A percentile compares a stretch with the other conserved stretches of the same genome.
phyloP scores from a whole-genome alignment of 352 stramenopile species.

The Phytophthora quininea region DNA sequence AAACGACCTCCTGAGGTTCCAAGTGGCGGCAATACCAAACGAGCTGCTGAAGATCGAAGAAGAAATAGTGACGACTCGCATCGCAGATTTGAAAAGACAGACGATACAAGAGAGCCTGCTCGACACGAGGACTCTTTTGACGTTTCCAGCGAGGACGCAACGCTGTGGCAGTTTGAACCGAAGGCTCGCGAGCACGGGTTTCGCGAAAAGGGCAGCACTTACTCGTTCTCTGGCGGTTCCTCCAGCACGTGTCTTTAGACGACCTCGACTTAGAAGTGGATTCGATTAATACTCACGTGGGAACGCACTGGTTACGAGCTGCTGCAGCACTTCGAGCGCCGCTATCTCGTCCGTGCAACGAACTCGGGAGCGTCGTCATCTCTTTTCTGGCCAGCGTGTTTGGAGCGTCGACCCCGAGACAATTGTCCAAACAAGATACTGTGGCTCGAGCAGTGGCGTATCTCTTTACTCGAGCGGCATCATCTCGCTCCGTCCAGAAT shows the following conservation, averaged over 20 bases:
- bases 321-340: slow-evolving; percentile 9
- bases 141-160: too few species aligned
- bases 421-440: neutral
- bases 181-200: slow-evolving; percentile 2
- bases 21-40: neutral
- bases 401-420: neutral
- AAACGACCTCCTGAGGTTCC: too few species aligned
- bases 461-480: slow-evolving; percentile 24
- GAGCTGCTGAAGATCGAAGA: slow-evolving; percentile 4
- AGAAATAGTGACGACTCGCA: too few species aligned
- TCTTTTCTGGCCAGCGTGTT: slow-evolving; percentile 20
- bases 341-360: neutral
- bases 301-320: slow-evolving; percentile 12
- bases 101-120: neutral
- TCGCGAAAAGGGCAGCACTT: slow-evolving; percentile 25
- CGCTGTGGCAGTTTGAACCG: slow-evolving; percentile 11
- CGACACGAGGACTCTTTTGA: neutral
- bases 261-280: slow-evolving; percentile 11
- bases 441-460: slow-evolving; percentile 5
- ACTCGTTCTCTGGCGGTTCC: slow-evolving; percentile 26
- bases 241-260: slow-evolving; percentile 6
- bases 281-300: neutral
- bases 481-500: slow-evolving; percentile 7
- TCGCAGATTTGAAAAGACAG: too few species aligned
- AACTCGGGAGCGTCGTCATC: too few species aligned